Base-by-base conservation (phyloP, 176 grass and related monocot genomes). In the Pontederia paniculata region DNA sequence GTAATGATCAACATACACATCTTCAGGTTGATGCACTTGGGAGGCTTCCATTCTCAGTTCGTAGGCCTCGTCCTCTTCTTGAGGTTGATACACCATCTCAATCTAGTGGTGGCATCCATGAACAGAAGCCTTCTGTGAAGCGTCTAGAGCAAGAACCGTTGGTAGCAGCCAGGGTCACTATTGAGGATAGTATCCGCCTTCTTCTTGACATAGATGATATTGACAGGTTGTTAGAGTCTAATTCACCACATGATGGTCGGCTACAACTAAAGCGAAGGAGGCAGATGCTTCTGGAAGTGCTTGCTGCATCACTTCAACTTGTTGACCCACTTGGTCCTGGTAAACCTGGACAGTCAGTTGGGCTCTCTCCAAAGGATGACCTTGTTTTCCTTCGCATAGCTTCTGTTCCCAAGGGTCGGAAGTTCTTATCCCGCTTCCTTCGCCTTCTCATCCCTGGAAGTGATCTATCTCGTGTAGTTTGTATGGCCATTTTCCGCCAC, bases 401-500 rank as follows among this genome's bases (percentile, higher is more conserved):
- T 41, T 80, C 77, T 44, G 47, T 80, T 22, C 63, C 70, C 23
- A 80, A 80, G 72, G 77, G 77, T 19, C 49, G 70, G 10, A 62
- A 80, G 20, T 56, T 80, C 19, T 11, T 80, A 45, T 62, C 77
- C 0, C 47, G 65, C n/a, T 80, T 68, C 44, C 57, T 80, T 31
- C 19, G 16, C 43, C 63, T 70, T 58, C 48, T 74, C 50, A 28
- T 46, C 15, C 54, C 77, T 45, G 70, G 77, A 18, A 63, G 70
- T 8, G 70, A 80, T 48, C 63, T 80, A 10, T 16, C 50, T 17
- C 62, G 77, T 48, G 48, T 80, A 22, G 70, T 68, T 44, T 80
- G 77, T 56, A 80, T 80, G 70, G 77, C 70, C 25, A 44, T 80
- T 21, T 80, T 80, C 66, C 77, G 70, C n/a, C 77, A 80, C 47